phyloP scores from a whole-genome alignment of 495 filamentous ascomycete species.

The Penicillium bialowiezense region DNA sequence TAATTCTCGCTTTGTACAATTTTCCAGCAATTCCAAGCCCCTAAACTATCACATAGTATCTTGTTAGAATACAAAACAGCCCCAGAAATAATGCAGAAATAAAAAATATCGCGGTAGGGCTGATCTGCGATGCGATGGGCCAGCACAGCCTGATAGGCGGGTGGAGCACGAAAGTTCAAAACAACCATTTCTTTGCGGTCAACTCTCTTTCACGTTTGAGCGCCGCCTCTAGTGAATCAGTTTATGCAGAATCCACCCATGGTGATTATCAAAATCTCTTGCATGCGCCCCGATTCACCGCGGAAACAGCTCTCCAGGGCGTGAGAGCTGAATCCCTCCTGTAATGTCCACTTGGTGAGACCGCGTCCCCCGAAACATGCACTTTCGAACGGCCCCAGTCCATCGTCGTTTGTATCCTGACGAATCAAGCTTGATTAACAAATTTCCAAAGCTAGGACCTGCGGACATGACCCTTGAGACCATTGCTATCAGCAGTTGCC shows the following conservation, averaged over 20 bases:
- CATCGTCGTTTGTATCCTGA: conserved; percentile 11
- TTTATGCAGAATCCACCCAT: neutral
- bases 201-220: conserved; percentile 3
- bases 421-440: conserved; percentile 14
- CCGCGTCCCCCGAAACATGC: conserved; percentile 7
- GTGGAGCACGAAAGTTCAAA: conserved; percentile 47
- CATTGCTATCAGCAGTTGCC: conserved; percentile 38
- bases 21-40: neutral
- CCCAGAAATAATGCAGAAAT: too few species aligned
- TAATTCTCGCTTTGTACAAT: neutral
- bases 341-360: conserved; percentile 32
- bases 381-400: conserved; percentile 6
- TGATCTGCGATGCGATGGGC: conserved; percentile 38
- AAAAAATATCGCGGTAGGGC: conserved; percentile 30
- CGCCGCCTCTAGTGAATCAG: neutral
- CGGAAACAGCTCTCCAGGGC: conserved; percentile 24
- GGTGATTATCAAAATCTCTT: conserved; percentile 2
- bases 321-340: conserved; percentile 29
- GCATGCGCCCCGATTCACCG: conserved; percentile 14
- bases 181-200: conserved; percentile 25
- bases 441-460: conserved; percentile 13
- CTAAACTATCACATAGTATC: too few species aligned
- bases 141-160: conserved; percentile 35
- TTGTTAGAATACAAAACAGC: too few species aligned
- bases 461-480: conserved; percentile 39